Conservation (phyloP, 352 stramenopile species). For the Globisporangium heterothallicum region DNA sequence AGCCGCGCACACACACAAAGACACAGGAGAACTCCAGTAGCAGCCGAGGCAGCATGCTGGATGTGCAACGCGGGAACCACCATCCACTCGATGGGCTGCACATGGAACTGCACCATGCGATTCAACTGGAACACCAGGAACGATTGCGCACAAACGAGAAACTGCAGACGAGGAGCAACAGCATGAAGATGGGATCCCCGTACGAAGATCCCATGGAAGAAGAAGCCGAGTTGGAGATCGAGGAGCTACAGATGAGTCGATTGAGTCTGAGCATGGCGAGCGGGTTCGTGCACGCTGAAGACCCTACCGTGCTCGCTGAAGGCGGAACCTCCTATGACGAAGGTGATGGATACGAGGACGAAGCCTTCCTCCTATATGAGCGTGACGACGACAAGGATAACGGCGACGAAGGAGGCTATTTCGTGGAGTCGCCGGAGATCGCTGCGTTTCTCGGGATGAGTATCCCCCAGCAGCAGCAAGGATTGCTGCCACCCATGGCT, state of each 20-base stretch:
- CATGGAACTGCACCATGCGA: constrained; percentile 1
- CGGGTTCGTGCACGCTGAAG: background rate
- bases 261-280: background rate
- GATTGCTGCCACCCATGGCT: background rate
- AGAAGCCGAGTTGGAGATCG: background rate
- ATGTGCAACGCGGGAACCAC: too few relatives aligned
- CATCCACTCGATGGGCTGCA: background rate
- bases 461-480: background rate
- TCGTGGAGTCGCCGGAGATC: constrained; percentile 13
- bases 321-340: constrained; percentile 1
- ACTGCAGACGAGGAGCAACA: background rate
- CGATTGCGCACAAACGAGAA: background rate
- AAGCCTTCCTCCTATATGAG: too few relatives aligned
- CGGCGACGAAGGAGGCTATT: background rate
- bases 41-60: too few relatives aligned
- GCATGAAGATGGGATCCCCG: too few relatives aligned
- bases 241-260: constrained; percentile 3
- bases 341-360: background rate
- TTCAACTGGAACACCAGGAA: constrained; percentile 4
- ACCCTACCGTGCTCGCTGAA: background rate
- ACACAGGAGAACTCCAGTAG: too few relatives aligned
- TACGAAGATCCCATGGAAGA: too few relatives aligned
- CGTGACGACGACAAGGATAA: background rate
- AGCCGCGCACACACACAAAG: too few relatives aligned
- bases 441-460: constrained; percentile 10